A percentile compares a stretch with the other conserved stretches of the same genome.
phyloP scores from a whole-genome alignment of 306 rosid species.

The Prunus persica region DNA sequence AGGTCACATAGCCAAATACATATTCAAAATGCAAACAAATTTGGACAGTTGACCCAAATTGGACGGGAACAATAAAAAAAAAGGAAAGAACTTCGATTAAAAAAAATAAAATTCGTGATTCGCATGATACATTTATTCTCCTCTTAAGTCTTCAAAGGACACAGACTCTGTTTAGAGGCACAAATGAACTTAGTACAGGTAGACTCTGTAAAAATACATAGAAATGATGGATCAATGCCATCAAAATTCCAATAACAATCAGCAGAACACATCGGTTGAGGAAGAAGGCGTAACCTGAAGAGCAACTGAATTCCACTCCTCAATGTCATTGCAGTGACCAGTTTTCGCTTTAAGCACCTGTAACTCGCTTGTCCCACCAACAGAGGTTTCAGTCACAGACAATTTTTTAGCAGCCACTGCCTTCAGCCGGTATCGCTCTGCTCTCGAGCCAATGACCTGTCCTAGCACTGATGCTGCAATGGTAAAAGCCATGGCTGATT shows the following conservation, averaged over 20 bases:
- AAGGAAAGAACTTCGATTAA: neutral
- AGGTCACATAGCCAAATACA: neutral
- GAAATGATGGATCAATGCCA: conserved; percentile 20
- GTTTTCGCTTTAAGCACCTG: conserved; percentile 33
- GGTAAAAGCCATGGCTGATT: conserved; percentile 95
- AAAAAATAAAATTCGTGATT: neutral
- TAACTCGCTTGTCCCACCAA: conserved; percentile 33
- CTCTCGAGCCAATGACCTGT: conserved; percentile 93
- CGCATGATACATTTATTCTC: conserved; percentile 22
- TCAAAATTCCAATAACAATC: conserved; percentile 23
- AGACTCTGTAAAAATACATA: conserved; percentile 16
- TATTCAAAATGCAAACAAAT: neutral
- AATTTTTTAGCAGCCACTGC: conserved; percentile 41
- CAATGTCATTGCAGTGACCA: conserved; percentile 56
- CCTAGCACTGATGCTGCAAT: conserved; percentile 92
- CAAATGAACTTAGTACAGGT: conserved; percentile 23
- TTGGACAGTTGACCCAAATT: neutral
- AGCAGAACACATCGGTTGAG: conserved; percentile 57
- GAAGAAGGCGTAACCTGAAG: conserved; percentile 63
- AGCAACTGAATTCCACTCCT: conserved; percentile 57
- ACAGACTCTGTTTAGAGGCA: conserved; percentile 16
- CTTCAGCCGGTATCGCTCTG: conserved; percentile 75
- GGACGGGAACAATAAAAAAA: neutral
- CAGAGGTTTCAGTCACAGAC: conserved; percentile 36
- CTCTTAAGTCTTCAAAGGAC: conserved; percentile 1